Base-by-base conservation (phyloP, 148 eudicot genomes). In the Chenopodium berlandieri region DNA sequence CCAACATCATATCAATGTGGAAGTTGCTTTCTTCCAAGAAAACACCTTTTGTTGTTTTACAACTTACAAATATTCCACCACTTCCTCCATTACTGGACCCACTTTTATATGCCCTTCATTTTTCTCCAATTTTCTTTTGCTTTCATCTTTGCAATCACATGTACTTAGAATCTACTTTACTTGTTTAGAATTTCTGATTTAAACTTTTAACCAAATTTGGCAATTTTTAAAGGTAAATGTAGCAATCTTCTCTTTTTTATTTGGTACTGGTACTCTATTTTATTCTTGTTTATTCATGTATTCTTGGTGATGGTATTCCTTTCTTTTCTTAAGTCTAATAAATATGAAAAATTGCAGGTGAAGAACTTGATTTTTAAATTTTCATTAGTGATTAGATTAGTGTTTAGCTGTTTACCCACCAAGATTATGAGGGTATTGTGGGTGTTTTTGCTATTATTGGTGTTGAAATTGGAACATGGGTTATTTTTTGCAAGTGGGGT, bases 401-500 rank as follows among this genome's bases (percentile, higher is more conserved):
- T 47, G 7, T 74, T 75, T 71, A 44, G 67, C 37, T 48, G 6
- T 54, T 32, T 50, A n/a, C 19, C 67, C 72, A 76, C 23, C 62
- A 84, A 73, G 84, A 65, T 77, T 52, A 16, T 66, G 44, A 85
- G 77, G 50, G 22, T 81, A 9, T 19, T 73, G 22, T 65, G 77
- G 71, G 5, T 81, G 48, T 44, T 81, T 23, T 62, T 78, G 79
- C 3, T 81, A 7, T 16, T 78, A 75, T 37, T 37, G 44, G 50
- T 50, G 37, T 50, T 73, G 40, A 4, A 40, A 44, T 22, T 81
- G 37, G 71, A 81, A 34, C 67, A 62, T 75, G 80, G 82, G 68
- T 58, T 81, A 60, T 54, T 81, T 44, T 31, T 56, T 77, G 82
- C 86, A 62, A 34, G 37, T 79, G 83, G 84, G 79, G 79, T 48